Base-by-base conservation (phyloP, 192 early-diverging fungal genomes). In the Funneliformis mosseae region DNA sequence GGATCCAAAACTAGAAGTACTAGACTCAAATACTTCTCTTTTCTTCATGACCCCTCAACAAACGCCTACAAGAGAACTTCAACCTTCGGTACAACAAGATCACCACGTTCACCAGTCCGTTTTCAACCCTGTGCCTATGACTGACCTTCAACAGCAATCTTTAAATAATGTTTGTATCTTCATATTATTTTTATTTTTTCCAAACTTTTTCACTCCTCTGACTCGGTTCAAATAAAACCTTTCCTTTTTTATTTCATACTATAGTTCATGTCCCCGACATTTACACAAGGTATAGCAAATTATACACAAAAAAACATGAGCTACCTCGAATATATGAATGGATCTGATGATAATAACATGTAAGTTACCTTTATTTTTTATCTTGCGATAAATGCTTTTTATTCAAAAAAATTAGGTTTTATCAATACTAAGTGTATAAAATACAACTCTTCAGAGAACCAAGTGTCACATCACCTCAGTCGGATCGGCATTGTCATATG, bases 1-100 rank as follows among this genome's bases (percentile, higher is more conserved):
- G 48, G 74, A 75, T 75, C 74, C 74, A 75, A 75, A 75, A 21
- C 74, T 75, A 75, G 74, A 75, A 27, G 74, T 75, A 23, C 5
- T 75, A 38, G 74, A 75, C 8, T 60, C 46, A 28, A 60, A 75
- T 48, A 75, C 46, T 38, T 50, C 74, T 28, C 10, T 75, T 5
- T 75, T 75, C 25, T 75, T 75, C 60, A 70, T 33, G 42, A 50
- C 74, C 33, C 27, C 48, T 43, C 71, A 74, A 23, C 41, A 50
- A 74, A 75, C 74, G 11, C 74, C 74, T 12, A 50, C 46, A 16
- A 25, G 55, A 38, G 74, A 75, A 7, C 10, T 59, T 8, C 74
- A 75, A 50, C 46, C 25, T 25, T 28, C 46, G 16, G 28, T 27
- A 38, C 38, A 27, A 75, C 14, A 23, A 21, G 68, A n/a, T 70